A percentile compares a stretch with the other conserved stretches of the same genome.
Evolutionary conservation across 257 asterid genomes (phyloP).

Genomic region (Penstemon davidsonii): DNA sequence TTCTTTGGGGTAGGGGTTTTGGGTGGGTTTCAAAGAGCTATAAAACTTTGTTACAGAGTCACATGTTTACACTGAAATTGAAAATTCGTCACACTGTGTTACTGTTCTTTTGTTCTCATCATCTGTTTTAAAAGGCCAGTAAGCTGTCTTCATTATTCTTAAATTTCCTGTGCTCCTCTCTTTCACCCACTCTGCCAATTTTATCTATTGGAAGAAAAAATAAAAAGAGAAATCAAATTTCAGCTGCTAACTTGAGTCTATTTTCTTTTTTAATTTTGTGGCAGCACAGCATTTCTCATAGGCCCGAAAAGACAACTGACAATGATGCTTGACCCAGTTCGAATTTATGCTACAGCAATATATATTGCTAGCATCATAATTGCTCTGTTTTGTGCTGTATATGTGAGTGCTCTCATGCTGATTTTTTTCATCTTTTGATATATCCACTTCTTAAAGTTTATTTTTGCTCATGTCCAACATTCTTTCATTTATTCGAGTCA

Average conservation of each 20-base stretch:
- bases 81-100: neutral
- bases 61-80: too few relatives aligned
- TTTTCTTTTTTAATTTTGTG: constrained; percentile 31
- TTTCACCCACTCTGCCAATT: constrained; percentile 3
- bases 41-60: too few relatives aligned
- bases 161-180: constrained; percentile 12
- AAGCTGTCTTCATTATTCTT: neutral
- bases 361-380: constrained; percentile 88
- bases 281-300: constrained; percentile 98
- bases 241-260: constrained; percentile 35
- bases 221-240: neutral
- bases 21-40: too few relatives aligned
- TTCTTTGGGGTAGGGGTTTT: too few relatives aligned
- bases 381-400: constrained; percentile 89
- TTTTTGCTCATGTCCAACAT: constrained; percentile 19
- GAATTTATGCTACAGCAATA: constrained; percentile 95
- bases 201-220: neutral
- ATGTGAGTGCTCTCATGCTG: constrained; percentile 59
- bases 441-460: constrained; percentile 4
- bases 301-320: constrained; percentile 96
- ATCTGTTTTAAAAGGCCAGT: neutral
- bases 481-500: constrained; percentile 27
- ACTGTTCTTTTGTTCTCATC: neutral
- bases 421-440: constrained; percentile 22
- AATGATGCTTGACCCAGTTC: constrained; percentile 96